Evolutionary conservation across 164 flowering plant genomes (phyloP).

Genomic region (Protea cynaroides): DNA sequence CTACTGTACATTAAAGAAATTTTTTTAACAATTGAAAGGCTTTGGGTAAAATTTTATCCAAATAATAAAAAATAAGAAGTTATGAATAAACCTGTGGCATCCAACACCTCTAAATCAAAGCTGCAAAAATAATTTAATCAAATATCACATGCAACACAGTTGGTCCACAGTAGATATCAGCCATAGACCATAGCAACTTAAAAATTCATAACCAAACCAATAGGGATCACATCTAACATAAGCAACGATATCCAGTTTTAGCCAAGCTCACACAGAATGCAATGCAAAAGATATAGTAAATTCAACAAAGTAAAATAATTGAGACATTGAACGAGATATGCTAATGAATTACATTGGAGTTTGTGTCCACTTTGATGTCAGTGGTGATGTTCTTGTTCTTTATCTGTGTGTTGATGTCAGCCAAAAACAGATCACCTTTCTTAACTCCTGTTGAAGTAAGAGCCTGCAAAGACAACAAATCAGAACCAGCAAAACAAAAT

Average conservation of each 20-base stretch:
- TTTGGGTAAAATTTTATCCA: too few species aligned
- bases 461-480: slow-evolving; percentile 30
- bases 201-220: too few species aligned
- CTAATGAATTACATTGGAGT: slow-evolving; percentile 40
- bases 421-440: slow-evolving; percentile 49
- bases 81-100: too few species aligned
- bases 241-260: neutral
- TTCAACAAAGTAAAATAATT: neutral
- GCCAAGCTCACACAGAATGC: neutral
- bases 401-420: slow-evolving; percentile 53
- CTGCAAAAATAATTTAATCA: too few species aligned
- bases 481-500: neutral
- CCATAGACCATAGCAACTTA: too few species aligned
- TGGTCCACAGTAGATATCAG: too few species aligned
- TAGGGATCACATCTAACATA: too few species aligned
- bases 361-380: slow-evolving; percentile 64
- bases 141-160: too few species aligned
- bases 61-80: too few species aligned
- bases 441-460: slow-evolving; percentile 48
- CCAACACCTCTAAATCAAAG: too few species aligned
- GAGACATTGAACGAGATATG: neutral
- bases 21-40: too few species aligned
- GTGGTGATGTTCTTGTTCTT: slow-evolving; percentile 53
- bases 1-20: too few species aligned
- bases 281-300: neutral